Evolutionary conservation across 1,139 yeast genomes (phyloP).

Genomic region (Petasospora fabianii): DNA sequence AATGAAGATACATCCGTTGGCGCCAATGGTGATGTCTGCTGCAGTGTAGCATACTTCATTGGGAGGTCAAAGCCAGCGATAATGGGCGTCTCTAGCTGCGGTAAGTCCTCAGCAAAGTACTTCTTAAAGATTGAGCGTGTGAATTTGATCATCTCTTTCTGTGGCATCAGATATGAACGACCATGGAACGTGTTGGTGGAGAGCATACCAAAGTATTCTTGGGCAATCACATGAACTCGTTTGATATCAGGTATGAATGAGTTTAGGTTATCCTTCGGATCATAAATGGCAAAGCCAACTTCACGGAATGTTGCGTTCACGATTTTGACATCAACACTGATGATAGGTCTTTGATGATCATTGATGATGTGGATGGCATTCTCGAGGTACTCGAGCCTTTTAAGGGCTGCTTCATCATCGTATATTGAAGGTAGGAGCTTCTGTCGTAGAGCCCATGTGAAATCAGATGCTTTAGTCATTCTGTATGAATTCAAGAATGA

Average conservation of each 20-base stretch:
- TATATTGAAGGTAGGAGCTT: not conserved
- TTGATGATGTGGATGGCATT: conserved; percentile 13
- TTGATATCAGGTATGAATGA: conserved; percentile 42
- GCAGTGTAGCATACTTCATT: conserved; percentile 54
- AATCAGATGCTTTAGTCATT: conserved; percentile 10
- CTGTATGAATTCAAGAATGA: conserved; percentile 4
- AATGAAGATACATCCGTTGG: conserved; percentile 31
- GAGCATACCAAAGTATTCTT: conserved; percentile 40
- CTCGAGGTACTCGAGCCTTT: conserved; percentile 15
- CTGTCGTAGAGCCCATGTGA: conserved; percentile 10
- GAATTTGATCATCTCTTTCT: conserved; percentile 36
- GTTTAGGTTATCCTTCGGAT: conserved; percentile 38
- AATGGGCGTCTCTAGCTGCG: not conserved
- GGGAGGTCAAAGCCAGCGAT: conserved; percentile 58
- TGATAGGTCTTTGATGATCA: conserved; percentile 12
- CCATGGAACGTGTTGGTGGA: conserved; percentile 60
- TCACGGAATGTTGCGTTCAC: conserved; percentile 26
- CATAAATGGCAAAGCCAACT: conserved; percentile 62
- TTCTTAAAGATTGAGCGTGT: conserved; percentile 40
- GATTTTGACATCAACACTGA: conserved; percentile 14
- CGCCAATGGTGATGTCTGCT: conserved; percentile 41
- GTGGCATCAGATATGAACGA: conserved; percentile 41
- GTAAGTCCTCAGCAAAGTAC: conserved; percentile 29
- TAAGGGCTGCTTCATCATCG: not conserved
- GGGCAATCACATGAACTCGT: conserved; percentile 52